Evolutionary conservation across 192 early-diverging fungal species (phyloP).

Genomic region (Dissophora ornata): DNA sequence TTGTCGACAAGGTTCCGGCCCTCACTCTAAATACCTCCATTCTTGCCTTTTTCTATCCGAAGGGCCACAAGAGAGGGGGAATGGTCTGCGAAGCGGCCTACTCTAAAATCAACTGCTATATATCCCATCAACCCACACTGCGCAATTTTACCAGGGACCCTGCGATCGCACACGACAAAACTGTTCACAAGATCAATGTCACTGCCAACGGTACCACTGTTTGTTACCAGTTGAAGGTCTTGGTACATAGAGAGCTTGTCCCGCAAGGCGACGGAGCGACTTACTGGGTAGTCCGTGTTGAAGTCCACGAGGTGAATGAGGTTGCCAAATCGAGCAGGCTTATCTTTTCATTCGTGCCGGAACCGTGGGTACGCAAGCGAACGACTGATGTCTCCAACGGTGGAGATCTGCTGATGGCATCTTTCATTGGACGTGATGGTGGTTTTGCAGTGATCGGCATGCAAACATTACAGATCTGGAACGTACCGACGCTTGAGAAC

Average conservation of each 20-base stretch:
- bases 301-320: slow-evolving; percentile 21
- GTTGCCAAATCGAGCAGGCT: not conserved
- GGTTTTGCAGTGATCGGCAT: slow-evolving; percentile 29
- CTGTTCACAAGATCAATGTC: no score
- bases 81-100: slow-evolving; percentile 39
- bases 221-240: slow-evolving; percentile 15
- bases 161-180: no score
- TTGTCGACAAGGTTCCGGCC: slow-evolving; percentile 25
- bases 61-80: slow-evolving; percentile 20
- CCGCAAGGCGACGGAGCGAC: slow-evolving; percentile 36
- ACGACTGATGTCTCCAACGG: not conserved
- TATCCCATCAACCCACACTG: slow-evolving; percentile 11
- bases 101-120: slow-evolving; percentile 29
- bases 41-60: slow-evolving; percentile 21
- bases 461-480: slow-evolving; percentile 47
- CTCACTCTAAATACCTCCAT: slow-evolving; percentile 21
- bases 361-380: slow-evolving; percentile 52
- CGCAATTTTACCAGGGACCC: no score
- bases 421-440: slow-evolving; percentile 11
- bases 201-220: slow-evolving; percentile 7
- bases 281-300: slow-evolving; percentile 52
- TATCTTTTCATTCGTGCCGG: slow-evolving; percentile 45
- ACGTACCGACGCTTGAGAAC: slow-evolving; percentile 19
- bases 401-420: slow-evolving; percentile 9
- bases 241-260: slow-evolving; percentile 21